Base-by-base conservation (phyloP, 179 eudicot genomes). In the Nepenthes alata region DNA sequence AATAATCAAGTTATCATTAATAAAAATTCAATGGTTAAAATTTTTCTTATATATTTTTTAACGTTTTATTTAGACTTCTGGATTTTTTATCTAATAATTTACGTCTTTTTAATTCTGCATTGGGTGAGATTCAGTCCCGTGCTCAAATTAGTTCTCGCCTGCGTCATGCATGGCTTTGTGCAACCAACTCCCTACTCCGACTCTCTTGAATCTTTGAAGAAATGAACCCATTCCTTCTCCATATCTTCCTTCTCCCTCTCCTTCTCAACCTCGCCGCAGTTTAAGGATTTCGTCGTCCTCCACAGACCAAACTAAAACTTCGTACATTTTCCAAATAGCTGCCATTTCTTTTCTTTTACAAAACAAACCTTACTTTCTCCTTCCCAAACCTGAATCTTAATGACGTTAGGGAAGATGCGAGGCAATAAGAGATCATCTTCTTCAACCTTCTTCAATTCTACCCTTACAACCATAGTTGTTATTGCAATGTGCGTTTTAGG, bases 191-290 rank as follows among this genome's bases (percentile, higher is more conserved):
- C 91, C 84, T 81, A 37, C 13, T 72, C 85, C 89, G 76, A 83
- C 81, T 81, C 70, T 71, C 49, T 49, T 61, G 94, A 87, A 86
- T 86, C 88, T 81, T 61, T 74, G 54, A 56, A 54, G 55, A 71
- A 54, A 50, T 44, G 54, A 14, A 48, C 11, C 9, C 48, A 57
- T 61, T 41, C 15, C 49, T 11, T 15, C 66, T 36, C 60, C 6
- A 4, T 5, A 58, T 44, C 34, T 38, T 14, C 5, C 11, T 5
- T 11, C 50, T 62, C 14, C 4, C 14, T 51, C 41, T 25, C 37
- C 50, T 41, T 41, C 14, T 51, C 41, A 7, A 12, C 50, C 8
- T 41, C 12, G 7, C 47, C 37, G 11, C 34, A 38, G 4, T 25
- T 25, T 25, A 25, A 25, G 25, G 25, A 0, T 25, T 25, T 25